Base-by-base conservation (phyloP, 306 rosid species). In the Cucumis cinereus region DNA sequence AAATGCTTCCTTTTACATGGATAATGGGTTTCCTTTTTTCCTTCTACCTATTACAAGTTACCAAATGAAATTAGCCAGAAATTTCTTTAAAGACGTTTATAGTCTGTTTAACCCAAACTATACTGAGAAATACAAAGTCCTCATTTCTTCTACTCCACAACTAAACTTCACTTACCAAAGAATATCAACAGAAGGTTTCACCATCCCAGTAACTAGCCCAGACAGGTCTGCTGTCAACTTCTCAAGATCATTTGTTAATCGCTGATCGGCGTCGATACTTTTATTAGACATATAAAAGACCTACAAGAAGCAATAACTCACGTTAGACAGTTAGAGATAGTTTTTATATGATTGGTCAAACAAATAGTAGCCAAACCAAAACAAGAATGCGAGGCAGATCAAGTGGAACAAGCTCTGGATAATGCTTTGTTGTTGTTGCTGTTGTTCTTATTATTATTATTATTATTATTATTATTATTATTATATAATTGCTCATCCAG, bases 141-240 rank as follows among this genome's bases (percentile, higher is more conserved):
- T 67, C 8, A 41, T 67, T 20, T 41, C n/a, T 41, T 67, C n/a
- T 12, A 67, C 14, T 67, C 74, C 33, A 41, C 74, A 6, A 10
- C 35, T 67, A 67, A 67, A 68, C 55, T 68, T 68, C 75, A 69
- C 97, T 86, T 83, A 94, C 99, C 99, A 94, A 50, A 94, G 83
- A 81, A 94, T 94, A 83, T 94, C 99, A 80, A 94, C 99, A 47
- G 96, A 61, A 41, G 99, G 99, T 83, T 94, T 94, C 79, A 94
- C 96, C 90, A 94, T 71, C 87, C 99, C 99, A 54, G 99, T 94
- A 45, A 94, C 97, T 61, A 94, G 84, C 76, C 99, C 97, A 59
- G 99, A 92, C 80, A 94, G 86, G 79, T 94, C 99, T 35, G 86
- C 4, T 11, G 97, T 84, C 82, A 94, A 84, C 90, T 94, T 94